Base-by-base conservation (phyloP, 805 yeast genomes). In the Priceomyces carsonii region DNA sequence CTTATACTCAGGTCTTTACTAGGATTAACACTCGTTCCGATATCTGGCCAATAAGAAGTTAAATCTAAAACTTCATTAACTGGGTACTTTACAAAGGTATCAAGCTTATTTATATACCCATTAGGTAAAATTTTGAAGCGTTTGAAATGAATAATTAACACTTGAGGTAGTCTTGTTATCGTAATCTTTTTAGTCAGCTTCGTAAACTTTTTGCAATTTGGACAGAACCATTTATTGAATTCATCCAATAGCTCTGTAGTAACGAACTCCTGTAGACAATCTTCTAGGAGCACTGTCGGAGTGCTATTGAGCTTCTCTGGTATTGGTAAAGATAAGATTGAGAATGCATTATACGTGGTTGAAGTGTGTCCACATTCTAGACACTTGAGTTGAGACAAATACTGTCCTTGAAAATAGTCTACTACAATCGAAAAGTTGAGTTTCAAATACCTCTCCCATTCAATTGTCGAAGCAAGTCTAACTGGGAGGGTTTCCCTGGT, bases 341-440 rank as follows among this genome's bases (percentile, higher is more conserved):
- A 80, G 55, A 86, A 90, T 1, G 95, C 77, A 48, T 83, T 88
- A 54, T 80, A 90, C 0, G 96, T 86, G 0, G 96, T 87, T 0
- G 96, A 87, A 0, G 95, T 85, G 19, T 68, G 69, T 1, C 71
- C 70, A 60, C 98, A 90, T 20, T 70, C 74, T 30, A 80, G 59
- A 59, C 98, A 90, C 48, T 70, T 75, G 49, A 90, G 66, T 35
- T 77, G 81, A n/a, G 95, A 85, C 32, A 84, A 72, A 50, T 82
- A 85, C 59, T 90, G 97, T 1, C 97, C 98, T 54, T 87, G 95
- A 55, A 87, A 87, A 33, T 79, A 73, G 46, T 85, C 90, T 2
- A 85, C 93, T 16, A 90, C 73, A 1, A 82, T 71, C 25, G 96
- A 87, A 44, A 82, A 80, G 53, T 90, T 88, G 14, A 85, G 74